These are phyloP conservation scores for Gastrolobium bilobum DNA, from an alignment of 306 rosid genomes.

Conservation along the genomic window DNA sequence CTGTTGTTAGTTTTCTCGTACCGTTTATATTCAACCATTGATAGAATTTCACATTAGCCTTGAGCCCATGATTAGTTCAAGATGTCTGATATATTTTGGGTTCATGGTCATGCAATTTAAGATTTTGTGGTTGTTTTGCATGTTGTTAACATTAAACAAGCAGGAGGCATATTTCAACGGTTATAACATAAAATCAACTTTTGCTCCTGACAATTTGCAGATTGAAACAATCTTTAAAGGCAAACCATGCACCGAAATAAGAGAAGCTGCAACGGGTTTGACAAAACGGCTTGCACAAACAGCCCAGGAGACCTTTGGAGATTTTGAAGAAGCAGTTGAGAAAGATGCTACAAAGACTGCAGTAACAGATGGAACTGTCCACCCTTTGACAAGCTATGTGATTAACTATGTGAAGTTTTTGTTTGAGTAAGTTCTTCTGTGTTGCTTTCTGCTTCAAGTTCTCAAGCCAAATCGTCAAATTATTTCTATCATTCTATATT, in stretches of 20 bases:
- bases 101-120: neutral
- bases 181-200: constrained; percentile 37
- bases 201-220: constrained; percentile 53
- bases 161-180: neutral
- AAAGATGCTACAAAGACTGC: constrained; percentile 93
- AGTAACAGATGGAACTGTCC: constrained; percentile 88
- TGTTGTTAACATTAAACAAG: neutral
- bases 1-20: neutral
- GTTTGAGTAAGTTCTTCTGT: constrained; percentile 72
- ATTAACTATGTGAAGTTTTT: constrained; percentile 91
- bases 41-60: constrained; percentile 23
- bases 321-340: constrained; percentile 93
- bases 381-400: constrained; percentile 92
- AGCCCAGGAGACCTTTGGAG: constrained; percentile 86
- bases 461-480: neutral
- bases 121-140: constrained; percentile 8
- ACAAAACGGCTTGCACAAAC: constrained; percentile 86
- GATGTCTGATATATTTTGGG: constrained; percentile 20
- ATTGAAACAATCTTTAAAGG: constrained; percentile 74
- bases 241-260: constrained; percentile 73
- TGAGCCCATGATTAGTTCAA: constrained; percentile 15
- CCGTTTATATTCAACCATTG: neutral
- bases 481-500: constrained; percentile 17
- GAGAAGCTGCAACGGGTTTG: constrained; percentile 77
- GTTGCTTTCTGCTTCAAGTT: constrained; percentile 13